phyloP scores from a whole-genome alignment of 371 early-diverging fungal genomes.

The Saksenaea oblongispora region DNA sequence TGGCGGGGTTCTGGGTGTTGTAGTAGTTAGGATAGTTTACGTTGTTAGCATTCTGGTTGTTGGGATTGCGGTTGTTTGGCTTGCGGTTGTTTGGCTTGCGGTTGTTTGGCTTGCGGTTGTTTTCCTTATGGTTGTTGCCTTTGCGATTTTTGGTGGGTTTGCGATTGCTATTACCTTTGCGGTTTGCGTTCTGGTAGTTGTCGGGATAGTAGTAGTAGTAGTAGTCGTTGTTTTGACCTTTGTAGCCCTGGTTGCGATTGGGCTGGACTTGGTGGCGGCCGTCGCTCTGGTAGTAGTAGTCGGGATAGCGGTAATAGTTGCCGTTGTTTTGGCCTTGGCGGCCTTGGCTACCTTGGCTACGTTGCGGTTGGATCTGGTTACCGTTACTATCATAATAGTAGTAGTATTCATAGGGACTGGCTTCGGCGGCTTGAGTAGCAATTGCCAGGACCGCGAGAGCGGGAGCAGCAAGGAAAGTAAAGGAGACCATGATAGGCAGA shows the following conservation, averaged over 20 bases:
- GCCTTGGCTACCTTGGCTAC: not conserved
- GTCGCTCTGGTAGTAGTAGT: not conserved
- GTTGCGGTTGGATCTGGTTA: not conserved
- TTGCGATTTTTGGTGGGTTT: too few relatives aligned
- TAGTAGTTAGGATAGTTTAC: too few relatives aligned
- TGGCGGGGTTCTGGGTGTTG: not conserved
- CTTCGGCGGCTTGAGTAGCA: conserved; percentile 8
- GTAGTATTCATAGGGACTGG: not conserved
- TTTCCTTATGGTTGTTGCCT: not conserved
- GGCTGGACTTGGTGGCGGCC: not conserved
- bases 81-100: not conserved
- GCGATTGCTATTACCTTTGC: not conserved
- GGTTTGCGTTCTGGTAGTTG: not conserved
- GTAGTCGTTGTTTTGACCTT: not conserved
- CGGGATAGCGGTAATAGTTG: not conserved
- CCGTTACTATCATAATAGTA: not conserved
- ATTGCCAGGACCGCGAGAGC: conserved; percentile 7
- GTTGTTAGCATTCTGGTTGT: not conserved
- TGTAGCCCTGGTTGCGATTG: not conserved
- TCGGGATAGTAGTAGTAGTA: not conserved
- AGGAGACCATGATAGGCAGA: conserved; percentile 1
- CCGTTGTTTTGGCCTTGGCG: not conserved
- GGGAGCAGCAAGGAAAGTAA: conserved; percentile 1
- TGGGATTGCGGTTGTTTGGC: not conserved
- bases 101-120: not conserved